Base-by-base conservation (phyloP, 2,329 filamentous ascomycete species). In the Verticillium nonalfalfae region DNA sequence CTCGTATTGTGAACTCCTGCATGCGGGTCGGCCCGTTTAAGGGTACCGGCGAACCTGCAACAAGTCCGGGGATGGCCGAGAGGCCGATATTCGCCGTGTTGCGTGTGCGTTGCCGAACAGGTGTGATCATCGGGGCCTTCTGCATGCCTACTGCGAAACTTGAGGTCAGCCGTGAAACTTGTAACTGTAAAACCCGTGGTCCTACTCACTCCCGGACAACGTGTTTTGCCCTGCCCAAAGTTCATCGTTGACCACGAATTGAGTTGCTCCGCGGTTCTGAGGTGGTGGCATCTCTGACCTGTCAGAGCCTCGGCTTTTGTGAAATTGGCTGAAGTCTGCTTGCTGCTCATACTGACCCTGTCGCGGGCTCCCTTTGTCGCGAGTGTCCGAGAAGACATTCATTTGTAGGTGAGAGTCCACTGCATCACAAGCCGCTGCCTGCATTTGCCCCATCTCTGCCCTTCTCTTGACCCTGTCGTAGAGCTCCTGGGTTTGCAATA, bases 401-500 rank as follows among this genome's bases (percentile, higher is more conserved):
- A 18, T 11, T 26, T 52, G 45, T 9, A 52, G 36, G 31, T 10
- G 55, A 13, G 9, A 40, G 34, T 34, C 52, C 14, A 35, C 54
- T 7, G 59, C 59, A 65, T 84, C 78, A 18, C 79, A 78, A 6
- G 83, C 83, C 15, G 83, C 82, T 63, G 78, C 76, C 65, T 84
- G 80, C 35, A 86, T 79, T 18, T 86, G 80, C 10, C 78, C 78
- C 52, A 85, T 71, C 68, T 86, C 79, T 1, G 79, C 79, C 62
- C 79, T 81, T 56, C 81, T 76, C 68, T 86, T 87, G 56, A 86
- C 73, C 63, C 81, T 86, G 67, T 86, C 83, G 64, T 87, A 87
- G 2, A 86, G 75, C 64, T 86, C 83, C 67, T 92, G 90, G 2
- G 86, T 83, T 63, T 91, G 88, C 5, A 86, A 75, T 3, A 90